Evolutionary conservation across 2,329 filamentous ascomycete genomes (phyloP).

Genomic region (Clarireedia monteithiana): DNA sequence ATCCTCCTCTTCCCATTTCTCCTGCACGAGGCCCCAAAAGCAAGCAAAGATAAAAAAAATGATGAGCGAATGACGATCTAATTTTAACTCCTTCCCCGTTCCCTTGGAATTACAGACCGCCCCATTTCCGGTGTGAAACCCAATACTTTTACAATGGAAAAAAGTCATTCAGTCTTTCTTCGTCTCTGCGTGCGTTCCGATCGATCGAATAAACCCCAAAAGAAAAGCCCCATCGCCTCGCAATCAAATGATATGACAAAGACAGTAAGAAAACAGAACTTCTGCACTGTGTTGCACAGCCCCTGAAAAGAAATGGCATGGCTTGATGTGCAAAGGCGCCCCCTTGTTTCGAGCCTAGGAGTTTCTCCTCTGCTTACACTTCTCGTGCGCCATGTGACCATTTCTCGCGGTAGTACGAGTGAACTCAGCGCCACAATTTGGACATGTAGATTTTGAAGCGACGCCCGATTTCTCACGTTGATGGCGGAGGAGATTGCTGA

Average conservation of each 20-base stretch:
- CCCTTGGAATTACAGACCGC: not conserved
- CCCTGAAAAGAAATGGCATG: constrained; percentile 1
- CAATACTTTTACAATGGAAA: constrained; percentile 4
- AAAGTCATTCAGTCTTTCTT: constrained; percentile 2
- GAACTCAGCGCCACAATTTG: constrained; percentile 87
- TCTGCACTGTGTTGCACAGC: not conserved
- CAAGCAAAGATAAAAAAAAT: not conserved
- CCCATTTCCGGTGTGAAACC: not conserved
- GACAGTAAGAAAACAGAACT: not conserved
- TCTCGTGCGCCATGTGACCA: constrained; percentile 79
- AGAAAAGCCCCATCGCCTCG: not conserved
- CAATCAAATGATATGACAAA: not conserved
- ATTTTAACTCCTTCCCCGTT: constrained; percentile 2
- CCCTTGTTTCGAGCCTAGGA: constrained; percentile 23
- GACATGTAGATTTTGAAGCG: constrained; percentile 80
- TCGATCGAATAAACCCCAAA: not conserved
- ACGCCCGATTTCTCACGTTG: constrained; percentile 92
- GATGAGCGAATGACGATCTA: not conserved
- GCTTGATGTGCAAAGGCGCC: not conserved
- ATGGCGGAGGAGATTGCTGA: constrained; percentile 87
- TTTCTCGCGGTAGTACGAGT: constrained; percentile 84
- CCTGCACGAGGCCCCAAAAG: too few species aligned
- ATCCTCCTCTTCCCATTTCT: not conserved
- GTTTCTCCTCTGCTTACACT: constrained; percentile 70
- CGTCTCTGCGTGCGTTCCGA: not conserved